These are phyloP conservation scores for Allium fistulosum DNA, from an alignment of 106 monocot species.

Conservation along the genomic window DNA sequence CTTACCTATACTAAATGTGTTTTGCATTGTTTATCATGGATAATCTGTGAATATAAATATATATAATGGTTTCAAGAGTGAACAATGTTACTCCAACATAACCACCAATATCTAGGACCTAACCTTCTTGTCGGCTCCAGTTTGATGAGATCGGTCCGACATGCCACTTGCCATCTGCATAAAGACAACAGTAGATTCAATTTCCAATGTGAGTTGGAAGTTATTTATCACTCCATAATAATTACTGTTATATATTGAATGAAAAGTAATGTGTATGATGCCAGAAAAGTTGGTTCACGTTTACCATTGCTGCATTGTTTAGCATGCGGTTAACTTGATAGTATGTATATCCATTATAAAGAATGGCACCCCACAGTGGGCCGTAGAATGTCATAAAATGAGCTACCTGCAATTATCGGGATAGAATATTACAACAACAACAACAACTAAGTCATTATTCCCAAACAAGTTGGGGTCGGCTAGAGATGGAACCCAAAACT, in stretches of 20 bases:
- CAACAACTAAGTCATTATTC: too few species aligned
- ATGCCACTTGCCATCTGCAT: slow-evolving; percentile 92
- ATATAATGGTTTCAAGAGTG: too few species aligned
- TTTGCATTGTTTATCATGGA: too few species aligned
- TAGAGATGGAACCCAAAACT: too few species aligned
- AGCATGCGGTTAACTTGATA: slow-evolving; percentile 94
- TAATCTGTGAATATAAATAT: too few species aligned
- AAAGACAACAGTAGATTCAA: slow-evolving; percentile 6
- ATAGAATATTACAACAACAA: too few species aligned
- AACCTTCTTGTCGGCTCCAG: slow-evolving; percentile 76
- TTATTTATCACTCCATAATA: too few species aligned
- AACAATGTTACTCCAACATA: too few species aligned
- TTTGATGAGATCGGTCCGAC: slow-evolving; percentile 67
- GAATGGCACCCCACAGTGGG: slow-evolving; percentile 95
- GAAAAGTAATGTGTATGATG: background rate
- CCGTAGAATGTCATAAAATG: slow-evolving; percentile 93
- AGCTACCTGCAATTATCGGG: slow-evolving; percentile 41
- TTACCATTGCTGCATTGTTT: slow-evolving; percentile 86
- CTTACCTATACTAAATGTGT: too few species aligned
- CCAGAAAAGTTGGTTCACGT: slow-evolving; percentile 1
- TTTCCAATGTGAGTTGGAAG: too few species aligned
- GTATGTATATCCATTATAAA: slow-evolving; percentile 95
- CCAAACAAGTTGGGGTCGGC: too few species aligned
- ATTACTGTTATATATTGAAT: too few species aligned
- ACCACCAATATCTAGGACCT: background rate